Evolutionary conservation across 768 basidiomycete species (phyloP), one percentile per base, ranked within the genome.

Genomic region (Rhizopogon vulgaris): DNA sequence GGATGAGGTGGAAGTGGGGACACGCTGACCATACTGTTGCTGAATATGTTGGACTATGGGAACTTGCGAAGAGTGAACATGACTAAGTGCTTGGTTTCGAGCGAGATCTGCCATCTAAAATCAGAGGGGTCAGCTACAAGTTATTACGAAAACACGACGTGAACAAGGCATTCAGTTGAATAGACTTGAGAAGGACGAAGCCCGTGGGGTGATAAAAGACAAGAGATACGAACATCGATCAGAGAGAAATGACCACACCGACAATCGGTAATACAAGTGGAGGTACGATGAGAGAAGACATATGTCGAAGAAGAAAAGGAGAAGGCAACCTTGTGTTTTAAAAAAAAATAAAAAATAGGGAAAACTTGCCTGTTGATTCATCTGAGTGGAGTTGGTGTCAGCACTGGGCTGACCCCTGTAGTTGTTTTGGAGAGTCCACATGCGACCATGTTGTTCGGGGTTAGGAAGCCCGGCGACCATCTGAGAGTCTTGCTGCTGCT

Each of bases 391-490:
- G 30, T 66, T 62, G 55, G 78, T 66, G 60, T 76, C 77, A 41
- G 68, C 66, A 41, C 70, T 63, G 56, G 67, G 73, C 47, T 73
- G 73, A 5, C 67, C 62, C 32, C 77, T 72, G 57, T 76, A 76
- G 55, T 71, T 69, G 39, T 68, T 69, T 57, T 73, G 73, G 11
- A 66, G 65, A 63, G 77, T 75, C 84, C 82, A 85, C 59, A 79
- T 70, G 54, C 75, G 78, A 55, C 57, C 57, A 27, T 78, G 76
- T 63, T 84, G 76, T 63, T 84, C 83, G 63, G 74, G 56, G 67
- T 77, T 77, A 58, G 68, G 68, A 61, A 75, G 65, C 60, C 72
- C 71, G 40, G 69, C 62, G 52, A 71, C 59, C 58, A 69, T 69
- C 57, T 65, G 69, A 11, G 63, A 66, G 68, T 65, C 71, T 65